Evolutionary conservation across 192 early-diverging fungal species (phyloP).

Genomic region (Coemansia sp.): DNA sequence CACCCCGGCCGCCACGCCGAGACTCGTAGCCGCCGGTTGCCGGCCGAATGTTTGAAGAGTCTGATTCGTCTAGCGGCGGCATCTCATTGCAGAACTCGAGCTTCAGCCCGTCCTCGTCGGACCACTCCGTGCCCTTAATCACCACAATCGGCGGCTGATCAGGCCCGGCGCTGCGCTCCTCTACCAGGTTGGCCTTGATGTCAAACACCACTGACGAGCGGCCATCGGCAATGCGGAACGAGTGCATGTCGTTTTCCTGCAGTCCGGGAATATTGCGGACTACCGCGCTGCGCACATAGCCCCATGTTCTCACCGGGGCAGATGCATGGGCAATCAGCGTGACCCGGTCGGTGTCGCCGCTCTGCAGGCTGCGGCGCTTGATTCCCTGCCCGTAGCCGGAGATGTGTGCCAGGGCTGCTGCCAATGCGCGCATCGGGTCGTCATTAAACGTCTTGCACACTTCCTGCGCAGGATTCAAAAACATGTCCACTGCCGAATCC

Average conservation of each 20-base stretch:
- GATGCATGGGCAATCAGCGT: slow-evolving; percentile 68
- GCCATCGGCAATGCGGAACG: slow-evolving; percentile 85
- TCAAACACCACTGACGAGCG: slow-evolving; percentile 82
- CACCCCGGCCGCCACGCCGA: slow-evolving; percentile 52
- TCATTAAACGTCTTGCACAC: slow-evolving; percentile 63
- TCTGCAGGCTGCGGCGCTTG: slow-evolving; percentile 75
- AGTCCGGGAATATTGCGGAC: slow-evolving; percentile 69
- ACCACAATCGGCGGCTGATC: slow-evolving; percentile 28
- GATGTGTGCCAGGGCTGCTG: slow-evolving; percentile 85
- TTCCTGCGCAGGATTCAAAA: slow-evolving; percentile 68
- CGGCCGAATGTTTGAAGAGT: slow-evolving; percentile 37
- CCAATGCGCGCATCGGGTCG: slow-evolving; percentile 74
- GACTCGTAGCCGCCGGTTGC: slow-evolving; percentile 12
- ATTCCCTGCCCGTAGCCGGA: slow-evolving; percentile 83
- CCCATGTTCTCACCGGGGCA: slow-evolving; percentile 74
- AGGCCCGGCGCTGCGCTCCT: slow-evolving; percentile 55
- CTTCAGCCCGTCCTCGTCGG: slow-evolving; percentile 59
- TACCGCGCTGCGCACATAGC: slow-evolving; percentile 78
- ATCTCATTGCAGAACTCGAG: slow-evolving; percentile 70
- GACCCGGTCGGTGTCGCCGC: slow-evolving; percentile 74
- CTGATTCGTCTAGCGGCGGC: slow-evolving; percentile 73
- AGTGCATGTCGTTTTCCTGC: slow-evolving; percentile 67
- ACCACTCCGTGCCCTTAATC: slow-evolving; percentile 73
- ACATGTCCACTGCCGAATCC: slow-evolving; percentile 74
- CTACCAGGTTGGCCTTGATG: slow-evolving; percentile 66